A percentile compares a stretch with the other conserved stretches of the same genome.
Conservation (phyloP, 495 filamentous ascomycete genomes). For the Physcia stellaris region DNA sequence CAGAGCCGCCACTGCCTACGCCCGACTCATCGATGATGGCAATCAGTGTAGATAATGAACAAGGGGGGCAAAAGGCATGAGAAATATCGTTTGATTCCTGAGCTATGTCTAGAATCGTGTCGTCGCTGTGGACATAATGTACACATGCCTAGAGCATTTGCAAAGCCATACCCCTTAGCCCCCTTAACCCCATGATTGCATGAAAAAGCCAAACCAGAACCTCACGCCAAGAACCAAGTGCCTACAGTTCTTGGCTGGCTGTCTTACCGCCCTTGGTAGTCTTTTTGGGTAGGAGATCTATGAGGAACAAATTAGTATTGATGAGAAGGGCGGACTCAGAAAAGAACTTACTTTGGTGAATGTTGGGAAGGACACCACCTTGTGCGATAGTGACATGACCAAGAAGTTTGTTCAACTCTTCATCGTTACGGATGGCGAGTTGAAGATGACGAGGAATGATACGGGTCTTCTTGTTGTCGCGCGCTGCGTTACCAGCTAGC, state of each 20-base stretch:
- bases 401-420: slow-evolving; percentile 99
- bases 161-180: slow-evolving; percentile 63
- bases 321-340: neutral
- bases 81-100: neutral
- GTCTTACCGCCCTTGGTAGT: slow-evolving; percentile 84
- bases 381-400: slow-evolving; percentile 99
- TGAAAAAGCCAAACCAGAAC: slow-evolving; percentile 40
- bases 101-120: slow-evolving; percentile 23
- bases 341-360: slow-evolving; percentile 76
- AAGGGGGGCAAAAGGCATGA: no score
- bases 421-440: slow-evolving; percentile 98
- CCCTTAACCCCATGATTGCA: slow-evolving; percentile 86
- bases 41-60: no score
- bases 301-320: slow-evolving; percentile 18
- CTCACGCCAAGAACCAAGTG: slow-evolving; percentile 26
- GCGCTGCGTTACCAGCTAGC: slow-evolving; percentile 92
- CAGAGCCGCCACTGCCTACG: no score
- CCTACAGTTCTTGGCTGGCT: slow-evolving; percentile 81
- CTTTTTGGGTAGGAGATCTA: slow-evolving; percentile 97
- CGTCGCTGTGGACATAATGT: slow-evolving; percentile 80
- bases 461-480: slow-evolving; percentile 99
- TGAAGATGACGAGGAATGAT: slow-evolving; percentile 99
- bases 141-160: slow-evolving; percentile 76
- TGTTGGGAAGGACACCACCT: slow-evolving; percentile 98
- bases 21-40: no score